A percentile compares a stretch with the other conserved stretches of the same genome.
Evolutionary conservation across 495 filamentous ascomycete genomes (phyloP).

Genomic region (Trichoderma reesei): DNA sequence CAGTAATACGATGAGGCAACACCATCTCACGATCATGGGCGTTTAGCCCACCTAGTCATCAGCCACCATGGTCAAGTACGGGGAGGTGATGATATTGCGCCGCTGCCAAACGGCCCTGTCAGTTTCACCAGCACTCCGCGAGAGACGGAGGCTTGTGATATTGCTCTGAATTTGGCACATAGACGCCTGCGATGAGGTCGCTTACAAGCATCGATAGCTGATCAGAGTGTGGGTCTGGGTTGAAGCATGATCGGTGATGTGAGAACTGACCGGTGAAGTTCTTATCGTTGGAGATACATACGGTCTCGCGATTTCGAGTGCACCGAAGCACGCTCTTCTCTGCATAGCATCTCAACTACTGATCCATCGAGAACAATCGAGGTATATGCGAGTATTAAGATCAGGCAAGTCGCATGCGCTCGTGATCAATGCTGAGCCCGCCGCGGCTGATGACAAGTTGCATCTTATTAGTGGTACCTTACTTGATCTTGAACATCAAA

Average conservation of each 20-base stretch:
- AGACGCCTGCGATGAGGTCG: not conserved
- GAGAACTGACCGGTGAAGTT: too few relatives aligned
- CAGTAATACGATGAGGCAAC: slow-evolving; percentile 1
- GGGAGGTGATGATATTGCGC: not conserved
- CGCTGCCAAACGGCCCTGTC: not conserved
- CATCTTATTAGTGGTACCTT: too few relatives aligned
- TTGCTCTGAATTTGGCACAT: not conserved
- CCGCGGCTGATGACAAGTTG: too few relatives aligned
- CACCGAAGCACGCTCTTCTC: not conserved
- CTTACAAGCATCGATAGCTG: not conserved
- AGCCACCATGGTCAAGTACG: not conserved
- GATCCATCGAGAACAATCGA: not conserved
- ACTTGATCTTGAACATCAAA: not conserved
- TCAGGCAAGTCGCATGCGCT: too few relatives aligned
- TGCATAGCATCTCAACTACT: not conserved
- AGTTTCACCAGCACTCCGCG: not conserved
- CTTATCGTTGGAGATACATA: too few relatives aligned
- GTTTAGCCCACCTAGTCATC: not conserved
- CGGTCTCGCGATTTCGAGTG: too few relatives aligned
- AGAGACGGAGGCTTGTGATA: not conserved
- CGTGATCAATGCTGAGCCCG: too few relatives aligned
- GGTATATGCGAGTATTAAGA: not conserved
- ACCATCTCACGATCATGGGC: not conserved
- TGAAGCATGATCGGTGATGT: too few relatives aligned
- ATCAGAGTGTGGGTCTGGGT: too few relatives aligned